Conservation (phyloP, 768 basidiomycete species). For the Myochromella boudieri region DNA sequence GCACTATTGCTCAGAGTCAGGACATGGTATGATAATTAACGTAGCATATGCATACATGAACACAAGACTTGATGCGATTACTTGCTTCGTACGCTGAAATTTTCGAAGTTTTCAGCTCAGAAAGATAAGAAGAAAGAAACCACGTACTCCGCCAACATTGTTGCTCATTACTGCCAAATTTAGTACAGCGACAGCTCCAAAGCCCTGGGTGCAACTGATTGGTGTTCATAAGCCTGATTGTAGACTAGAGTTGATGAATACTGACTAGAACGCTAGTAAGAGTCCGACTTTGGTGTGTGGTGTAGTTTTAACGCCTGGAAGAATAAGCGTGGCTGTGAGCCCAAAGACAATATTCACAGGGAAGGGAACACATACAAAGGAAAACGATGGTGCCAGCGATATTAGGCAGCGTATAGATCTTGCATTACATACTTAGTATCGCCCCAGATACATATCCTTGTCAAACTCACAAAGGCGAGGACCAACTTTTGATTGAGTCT, state of each 20-base stretch:
- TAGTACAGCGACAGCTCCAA: slow-evolving; percentile 45
- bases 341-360: too few relatives aligned
- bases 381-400: slow-evolving; percentile 51
- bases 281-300: slow-evolving; percentile 43
- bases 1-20: slow-evolving; percentile 24
- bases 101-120: background rate
- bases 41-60: slow-evolving; percentile 34
- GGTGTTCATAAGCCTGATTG: background rate
- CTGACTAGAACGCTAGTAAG: slow-evolving; percentile 49
- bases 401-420: slow-evolving; percentile 48
- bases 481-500: slow-evolving; percentile 44
- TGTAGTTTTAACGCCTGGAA: slow-evolving; percentile 36
- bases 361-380: slow-evolving; percentile 24
- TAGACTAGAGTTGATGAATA: slow-evolving; percentile 2
- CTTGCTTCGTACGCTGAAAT: slow-evolving; percentile 47
- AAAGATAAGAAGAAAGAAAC: background rate
- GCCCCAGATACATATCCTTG: background rate
- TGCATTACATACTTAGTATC: too few relatives aligned
- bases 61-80: slow-evolving; percentile 44
- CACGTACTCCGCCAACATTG: slow-evolving; percentile 41
- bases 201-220: slow-evolving; percentile 42
- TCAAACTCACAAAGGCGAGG: slow-evolving; percentile 36
- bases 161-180: slow-evolving; percentile 47
- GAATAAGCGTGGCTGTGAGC: background rate
- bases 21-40: background rate